These are phyloP conservation scores for Trametes meyenii DNA, from an alignment of 768 basidiomycete genomes.

Conservation along the genomic window DNA sequence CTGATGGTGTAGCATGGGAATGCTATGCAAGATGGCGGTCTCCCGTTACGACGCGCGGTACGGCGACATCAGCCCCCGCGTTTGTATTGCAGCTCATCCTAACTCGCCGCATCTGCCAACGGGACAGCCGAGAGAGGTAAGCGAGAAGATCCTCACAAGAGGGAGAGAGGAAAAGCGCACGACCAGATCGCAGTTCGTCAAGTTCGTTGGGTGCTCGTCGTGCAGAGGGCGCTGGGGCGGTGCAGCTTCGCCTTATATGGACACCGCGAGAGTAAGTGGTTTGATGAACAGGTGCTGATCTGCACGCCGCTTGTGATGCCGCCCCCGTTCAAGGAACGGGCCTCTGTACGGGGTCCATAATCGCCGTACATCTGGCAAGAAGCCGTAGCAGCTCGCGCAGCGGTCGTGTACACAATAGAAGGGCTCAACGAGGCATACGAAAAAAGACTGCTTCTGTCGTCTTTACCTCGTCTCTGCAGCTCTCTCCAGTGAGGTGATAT, in stretches of 20 bases:
- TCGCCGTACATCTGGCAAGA: not conserved
- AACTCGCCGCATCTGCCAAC: not conserved
- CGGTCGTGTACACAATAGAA: not conserved
- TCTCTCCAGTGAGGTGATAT: no score
- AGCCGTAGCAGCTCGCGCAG: not conserved
- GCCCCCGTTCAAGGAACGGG: not conserved
- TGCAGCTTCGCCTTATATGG: constrained; percentile 2
- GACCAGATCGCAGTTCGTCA: not conserved
- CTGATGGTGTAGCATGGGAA: constrained; percentile 5
- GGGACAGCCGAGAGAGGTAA: not conserved
- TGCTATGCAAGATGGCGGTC: constrained; percentile 6
- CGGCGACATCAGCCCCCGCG: not conserved
- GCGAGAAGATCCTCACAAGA: not conserved
- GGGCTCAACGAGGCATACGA: no score
- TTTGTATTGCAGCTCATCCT: not conserved
- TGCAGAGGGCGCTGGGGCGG: not conserved
- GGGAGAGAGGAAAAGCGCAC: no score
- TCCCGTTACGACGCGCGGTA: not conserved
- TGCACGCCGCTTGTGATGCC: not conserved
- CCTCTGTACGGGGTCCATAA: not conserved
- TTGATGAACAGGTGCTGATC: constrained; percentile 5
- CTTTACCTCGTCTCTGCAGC: no score
- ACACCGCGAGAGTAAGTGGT: not conserved
- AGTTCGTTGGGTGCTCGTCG: not conserved
- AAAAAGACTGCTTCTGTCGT: no score